phyloP scores from a whole-genome alignment of 2,329 filamentous ascomycete species.

The Elsinoe arachidis region DNA sequence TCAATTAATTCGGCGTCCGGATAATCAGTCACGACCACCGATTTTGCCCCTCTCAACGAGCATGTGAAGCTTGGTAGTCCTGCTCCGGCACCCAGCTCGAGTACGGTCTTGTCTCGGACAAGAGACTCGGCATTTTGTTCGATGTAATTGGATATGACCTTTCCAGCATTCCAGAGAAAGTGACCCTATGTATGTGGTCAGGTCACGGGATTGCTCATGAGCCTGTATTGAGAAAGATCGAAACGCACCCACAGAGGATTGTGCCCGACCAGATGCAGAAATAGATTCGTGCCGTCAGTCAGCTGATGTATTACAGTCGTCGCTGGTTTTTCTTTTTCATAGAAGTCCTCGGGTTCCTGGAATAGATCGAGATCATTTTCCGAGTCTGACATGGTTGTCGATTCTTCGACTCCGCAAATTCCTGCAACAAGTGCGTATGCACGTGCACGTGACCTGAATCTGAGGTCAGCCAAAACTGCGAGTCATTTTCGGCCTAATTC shows the following conservation, averaged over 20 bases:
- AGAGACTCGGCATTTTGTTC: constrained; percentile 55
- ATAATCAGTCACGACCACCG: constrained; percentile 76
- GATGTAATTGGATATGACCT: constrained; percentile 68
- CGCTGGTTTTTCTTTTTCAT: constrained; percentile 65
- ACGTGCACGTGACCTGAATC: neutral
- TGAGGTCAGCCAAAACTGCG: neutral
- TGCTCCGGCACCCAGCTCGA: constrained; percentile 83
- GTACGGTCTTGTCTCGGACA: constrained; percentile 59
- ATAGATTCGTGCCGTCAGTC: constrained; percentile 55
- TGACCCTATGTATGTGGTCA: constrained; percentile 50
- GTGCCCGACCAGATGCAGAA: constrained; percentile 72
- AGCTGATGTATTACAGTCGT: constrained; percentile 66
- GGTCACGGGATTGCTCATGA: neutral
- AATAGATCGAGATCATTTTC: constrained; percentile 49
- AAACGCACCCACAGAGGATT: constrained; percentile 68
- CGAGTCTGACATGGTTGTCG: constrained; percentile 13
- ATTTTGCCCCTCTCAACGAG: constrained; percentile 58
- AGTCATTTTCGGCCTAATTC: neutral
- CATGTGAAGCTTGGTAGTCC: constrained; percentile 68
- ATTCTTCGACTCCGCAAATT: neutral
- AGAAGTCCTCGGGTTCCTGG: constrained; percentile 72
- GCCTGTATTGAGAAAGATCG: neutral
- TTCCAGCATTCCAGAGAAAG: constrained; percentile 82
- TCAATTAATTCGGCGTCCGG: constrained; percentile 74
- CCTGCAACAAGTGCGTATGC: neutral